phyloP scores from a whole-genome alignment of 345 rosid genomes.

The Psidium guajava region DNA sequence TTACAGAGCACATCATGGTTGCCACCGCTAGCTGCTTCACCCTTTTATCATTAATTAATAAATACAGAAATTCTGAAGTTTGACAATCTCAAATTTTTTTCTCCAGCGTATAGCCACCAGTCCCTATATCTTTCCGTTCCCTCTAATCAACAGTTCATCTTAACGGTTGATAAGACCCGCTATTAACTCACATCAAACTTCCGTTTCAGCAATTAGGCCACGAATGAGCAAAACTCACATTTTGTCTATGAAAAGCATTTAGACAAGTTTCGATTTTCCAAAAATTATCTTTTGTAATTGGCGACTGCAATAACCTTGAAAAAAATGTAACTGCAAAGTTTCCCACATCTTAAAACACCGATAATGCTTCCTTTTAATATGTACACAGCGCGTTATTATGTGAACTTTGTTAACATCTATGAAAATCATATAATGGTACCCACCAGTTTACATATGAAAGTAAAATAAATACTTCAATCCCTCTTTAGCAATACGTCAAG shows the following conservation, averaged over 20 bases:
- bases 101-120: not conserved
- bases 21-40: not conserved
- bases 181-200: not conserved
- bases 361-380: not conserved
- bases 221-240: not conserved
- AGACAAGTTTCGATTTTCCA: not conserved
- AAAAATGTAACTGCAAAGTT: not conserved
- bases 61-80: not conserved
- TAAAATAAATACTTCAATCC: not conserved
- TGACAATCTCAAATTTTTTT: not conserved
- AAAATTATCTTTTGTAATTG: not conserved
- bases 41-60: not conserved
- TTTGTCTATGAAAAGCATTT: not conserved
- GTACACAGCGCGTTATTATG: not conserved
- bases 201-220: not conserved
- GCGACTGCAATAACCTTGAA: not conserved
- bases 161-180: not conserved
- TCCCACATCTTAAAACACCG: not conserved
- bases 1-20: not conserved
- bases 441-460: not conserved
- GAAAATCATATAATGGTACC: not conserved
- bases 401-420: not conserved
- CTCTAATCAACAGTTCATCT: not conserved
- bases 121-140: not conserved
- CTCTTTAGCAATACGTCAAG: not conserved